Percentiles rank a stretch among this genome's conserved stretches.
Conservation (phyloP, 768 basidiomycete species). For the Lyophyllum shimeji region DNA sequence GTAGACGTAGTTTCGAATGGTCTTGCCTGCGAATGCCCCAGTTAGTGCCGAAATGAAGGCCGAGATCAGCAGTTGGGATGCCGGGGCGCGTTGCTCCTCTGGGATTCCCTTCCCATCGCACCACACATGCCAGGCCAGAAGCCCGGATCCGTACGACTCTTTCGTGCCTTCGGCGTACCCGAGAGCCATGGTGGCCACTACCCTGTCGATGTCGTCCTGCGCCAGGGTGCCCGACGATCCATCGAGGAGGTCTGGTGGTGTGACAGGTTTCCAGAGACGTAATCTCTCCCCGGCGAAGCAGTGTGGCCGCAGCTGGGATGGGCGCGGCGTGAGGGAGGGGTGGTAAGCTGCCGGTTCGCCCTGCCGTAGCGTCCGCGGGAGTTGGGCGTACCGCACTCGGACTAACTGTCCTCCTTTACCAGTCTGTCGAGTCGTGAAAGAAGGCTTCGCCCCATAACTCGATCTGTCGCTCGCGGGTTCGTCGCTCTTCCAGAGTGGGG, state of each 20-base stretch:
- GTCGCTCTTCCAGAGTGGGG: no score
- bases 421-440: no score
- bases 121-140: slow-evolving; percentile 37
- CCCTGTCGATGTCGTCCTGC: not conserved
- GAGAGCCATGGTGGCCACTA: not conserved
- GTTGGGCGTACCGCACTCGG: no score
- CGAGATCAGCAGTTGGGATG: slow-evolving; percentile 19
- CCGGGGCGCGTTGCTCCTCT: slow-evolving; percentile 33
- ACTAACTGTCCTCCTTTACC: no score
- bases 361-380: not conserved
- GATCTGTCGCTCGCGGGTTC: no score
- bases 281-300: slow-evolving; percentile 26
- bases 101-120: slow-evolving; percentile 31
- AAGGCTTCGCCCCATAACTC: no score
- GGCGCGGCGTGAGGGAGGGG: slow-evolving; percentile 13
- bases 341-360: slow-evolving; percentile 1
- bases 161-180: not conserved
- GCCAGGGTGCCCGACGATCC: no score
- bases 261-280: slow-evolving; percentile 22
- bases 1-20: slow-evolving; percentile 35
- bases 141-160: slow-evolving; percentile 19
- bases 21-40: slow-evolving; percentile 28
- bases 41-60: slow-evolving; percentile 28
- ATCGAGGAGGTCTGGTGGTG: not conserved
- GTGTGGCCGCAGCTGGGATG: slow-evolving; percentile 23